phyloP scores from a whole-genome alignment of 371 early-diverging fungal species.

The Mucor ambiguus region DNA sequence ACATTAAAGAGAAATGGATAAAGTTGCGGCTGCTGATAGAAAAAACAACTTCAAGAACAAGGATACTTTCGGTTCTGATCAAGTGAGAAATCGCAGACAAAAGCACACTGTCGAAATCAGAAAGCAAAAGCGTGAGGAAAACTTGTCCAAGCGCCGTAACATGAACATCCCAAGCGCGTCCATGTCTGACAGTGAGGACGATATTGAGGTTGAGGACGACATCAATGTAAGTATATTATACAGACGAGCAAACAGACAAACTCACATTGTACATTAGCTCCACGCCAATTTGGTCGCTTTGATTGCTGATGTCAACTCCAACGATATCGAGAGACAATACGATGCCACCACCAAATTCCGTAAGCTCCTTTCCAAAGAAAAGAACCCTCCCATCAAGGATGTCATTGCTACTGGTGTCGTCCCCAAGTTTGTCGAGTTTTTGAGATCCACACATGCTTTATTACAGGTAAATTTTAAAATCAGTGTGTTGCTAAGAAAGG shows the following conservation, averaged over 20 bases:
- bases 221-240: constrained; percentile 44
- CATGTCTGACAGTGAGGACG: constrained; percentile 83
- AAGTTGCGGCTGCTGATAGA: constrained; percentile 31
- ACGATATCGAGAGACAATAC: constrained; percentile 80
- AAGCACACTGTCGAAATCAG: constrained; percentile 84
- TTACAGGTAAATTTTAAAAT: constrained; percentile 88
- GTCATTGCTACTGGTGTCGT: constrained; percentile 96
- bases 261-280: background rate
- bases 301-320: constrained; percentile 77
- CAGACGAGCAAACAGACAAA: too few relatives aligned
- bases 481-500: background rate
- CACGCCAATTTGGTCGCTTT: constrained; percentile 44
- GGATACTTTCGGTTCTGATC: constrained; percentile 41
- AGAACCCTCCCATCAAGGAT: constrained; percentile 97
- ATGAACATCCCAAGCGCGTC: constrained; percentile 56
- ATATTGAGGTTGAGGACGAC: constrained; percentile 55
- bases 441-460: constrained; percentile 75
- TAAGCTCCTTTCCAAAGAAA: constrained; percentile 97
- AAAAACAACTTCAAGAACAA: constrained; percentile 40
- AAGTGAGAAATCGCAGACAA: constrained; percentile 45
- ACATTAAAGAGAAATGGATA: constrained; percentile 15
- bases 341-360: constrained; percentile 93
- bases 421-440: constrained; percentile 95
- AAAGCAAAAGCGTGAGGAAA: constrained; percentile 95
- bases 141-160: constrained; percentile 91